Conservation (phyloP, 2,329 filamentous ascomycete genomes). For the Phialophora expanda region DNA sequence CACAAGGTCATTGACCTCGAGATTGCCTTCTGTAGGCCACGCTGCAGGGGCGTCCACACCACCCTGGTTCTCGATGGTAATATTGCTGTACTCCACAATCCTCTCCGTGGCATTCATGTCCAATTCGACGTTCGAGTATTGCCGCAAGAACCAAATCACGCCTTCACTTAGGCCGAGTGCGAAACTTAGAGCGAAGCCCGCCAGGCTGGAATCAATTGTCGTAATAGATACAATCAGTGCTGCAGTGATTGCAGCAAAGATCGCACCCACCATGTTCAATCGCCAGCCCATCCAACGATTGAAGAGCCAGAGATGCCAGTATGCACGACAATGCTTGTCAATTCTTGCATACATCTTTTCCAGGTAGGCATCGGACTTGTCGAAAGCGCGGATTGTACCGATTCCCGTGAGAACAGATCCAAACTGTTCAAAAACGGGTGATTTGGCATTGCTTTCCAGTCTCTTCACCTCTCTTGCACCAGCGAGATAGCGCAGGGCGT, state of each 20-base stretch:
- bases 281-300: constrained; percentile 79
- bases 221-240: constrained; percentile 66
- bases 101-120: constrained; percentile 81
- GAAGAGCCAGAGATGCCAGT: constrained; percentile 72
- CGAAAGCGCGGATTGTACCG: constrained; percentile 75
- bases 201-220: constrained; percentile 69
- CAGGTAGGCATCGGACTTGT: constrained; percentile 69
- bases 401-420: constrained; percentile 74
- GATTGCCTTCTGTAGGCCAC: constrained; percentile 75
- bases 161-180: constrained; percentile 69
- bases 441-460: constrained; percentile 76
- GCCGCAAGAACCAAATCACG: constrained; percentile 69
- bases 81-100: constrained; percentile 73
- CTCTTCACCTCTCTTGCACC: constrained; percentile 77
- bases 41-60: constrained; percentile 68
- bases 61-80: constrained; percentile 69
- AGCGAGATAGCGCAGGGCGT: constrained; percentile 68
- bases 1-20: constrained; percentile 75
- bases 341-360: constrained; percentile 72
- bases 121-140: constrained; percentile 73
- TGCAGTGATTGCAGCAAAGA: constrained; percentile 70
- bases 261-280: constrained; percentile 70
- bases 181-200: constrained; percentile 77
- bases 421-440: constrained; percentile 80
- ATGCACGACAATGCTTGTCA: constrained; percentile 69